Percentiles rank a stretch among this genome's conserved stretches.
Conservation (phyloP, 495 filamentous ascomycete species). For the Rostrohypoxylon terebratum region DNA sequence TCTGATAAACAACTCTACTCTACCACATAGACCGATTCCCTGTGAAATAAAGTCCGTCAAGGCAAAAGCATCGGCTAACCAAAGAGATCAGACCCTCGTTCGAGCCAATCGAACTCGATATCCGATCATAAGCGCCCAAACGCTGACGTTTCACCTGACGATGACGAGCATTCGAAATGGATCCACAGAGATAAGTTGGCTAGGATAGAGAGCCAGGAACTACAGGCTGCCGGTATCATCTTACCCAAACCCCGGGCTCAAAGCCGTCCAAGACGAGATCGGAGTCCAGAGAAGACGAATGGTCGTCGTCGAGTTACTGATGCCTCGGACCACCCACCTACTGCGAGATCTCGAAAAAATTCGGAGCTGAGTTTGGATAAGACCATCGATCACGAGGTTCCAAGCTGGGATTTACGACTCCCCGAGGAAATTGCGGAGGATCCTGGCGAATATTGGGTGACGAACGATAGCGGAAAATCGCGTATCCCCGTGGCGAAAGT, state of each 20-base stretch:
- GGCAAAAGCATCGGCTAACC: conserved; percentile 3
- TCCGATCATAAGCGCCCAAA: conserved; percentile 39
- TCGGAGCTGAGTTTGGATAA: conserved; percentile 55
- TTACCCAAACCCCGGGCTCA: conserved; percentile 70
- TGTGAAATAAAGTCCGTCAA: not conserved
- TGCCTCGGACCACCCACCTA: conserved; percentile 47
- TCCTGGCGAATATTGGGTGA: conserved; percentile 58
- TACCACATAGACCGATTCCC: not conserved
- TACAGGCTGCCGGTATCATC: conserved; percentile 85
- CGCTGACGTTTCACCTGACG: conserved; percentile 28
- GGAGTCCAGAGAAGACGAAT: conserved; percentile 46
- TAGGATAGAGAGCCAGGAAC: conserved; percentile 90
- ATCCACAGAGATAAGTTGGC: conserved; percentile 97
- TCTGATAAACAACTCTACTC: not conserved
- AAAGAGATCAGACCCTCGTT: conserved; percentile 15
- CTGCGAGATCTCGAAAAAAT: conserved; percentile 60
- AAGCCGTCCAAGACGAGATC: conserved; percentile 67
- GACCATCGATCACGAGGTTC: conserved; percentile 46
- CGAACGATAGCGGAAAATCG: conserved; percentile 63
- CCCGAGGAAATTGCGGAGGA: conserved; percentile 85
- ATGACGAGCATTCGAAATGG: conserved; percentile 80
- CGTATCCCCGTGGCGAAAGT: conserved; percentile 85
- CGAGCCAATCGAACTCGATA: conserved; percentile 24
- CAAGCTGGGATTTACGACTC: conserved; percentile 76
- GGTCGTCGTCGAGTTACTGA: conserved; percentile 61